Conservation (phyloP, 805 yeast species). For the Zygosaccharomyces siamensis region DNA sequence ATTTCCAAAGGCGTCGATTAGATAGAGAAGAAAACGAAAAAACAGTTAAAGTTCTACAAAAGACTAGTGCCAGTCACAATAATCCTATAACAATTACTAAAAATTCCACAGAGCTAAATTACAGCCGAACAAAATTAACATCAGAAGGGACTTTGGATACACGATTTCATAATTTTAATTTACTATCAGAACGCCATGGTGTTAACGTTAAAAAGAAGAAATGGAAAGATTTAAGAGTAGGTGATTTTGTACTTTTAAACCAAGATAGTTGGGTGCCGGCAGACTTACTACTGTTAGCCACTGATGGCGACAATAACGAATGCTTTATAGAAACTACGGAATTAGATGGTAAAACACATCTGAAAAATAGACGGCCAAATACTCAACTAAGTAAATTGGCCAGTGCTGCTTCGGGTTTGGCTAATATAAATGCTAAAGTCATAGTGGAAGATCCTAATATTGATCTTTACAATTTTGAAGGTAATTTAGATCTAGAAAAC, state of each 20-base stretch:
- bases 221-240: conserved; percentile 86
- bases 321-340: conserved; percentile 93
- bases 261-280: conserved; percentile 95
- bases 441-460: conserved; percentile 87
- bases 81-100: not conserved
- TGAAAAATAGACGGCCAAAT: conserved; percentile 70
- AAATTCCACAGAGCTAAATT: not conserved
- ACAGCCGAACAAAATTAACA: not conserved
- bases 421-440: conserved; percentile 47
- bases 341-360: conserved; percentile 92
- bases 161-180: conserved; percentile 23
- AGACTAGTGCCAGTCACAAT: conserved; percentile 8
- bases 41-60: conserved; percentile 36
- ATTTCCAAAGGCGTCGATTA: conserved; percentile 76
- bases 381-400: conserved; percentile 52
- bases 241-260: conserved; percentile 67
- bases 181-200: conserved; percentile 20
- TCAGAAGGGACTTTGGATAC: conserved; percentile 8
- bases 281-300: conserved; percentile 69
- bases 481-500: conserved; percentile 46
- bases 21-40: conserved; percentile 81
- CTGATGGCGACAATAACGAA: conserved; percentile 56
- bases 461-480: conserved; percentile 90
- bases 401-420: conserved; percentile 47
- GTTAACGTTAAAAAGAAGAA: conserved; percentile 25